Conservation (phyloP, 352 stramenopile genomes). For the Phytophthora tubulina region DNA sequence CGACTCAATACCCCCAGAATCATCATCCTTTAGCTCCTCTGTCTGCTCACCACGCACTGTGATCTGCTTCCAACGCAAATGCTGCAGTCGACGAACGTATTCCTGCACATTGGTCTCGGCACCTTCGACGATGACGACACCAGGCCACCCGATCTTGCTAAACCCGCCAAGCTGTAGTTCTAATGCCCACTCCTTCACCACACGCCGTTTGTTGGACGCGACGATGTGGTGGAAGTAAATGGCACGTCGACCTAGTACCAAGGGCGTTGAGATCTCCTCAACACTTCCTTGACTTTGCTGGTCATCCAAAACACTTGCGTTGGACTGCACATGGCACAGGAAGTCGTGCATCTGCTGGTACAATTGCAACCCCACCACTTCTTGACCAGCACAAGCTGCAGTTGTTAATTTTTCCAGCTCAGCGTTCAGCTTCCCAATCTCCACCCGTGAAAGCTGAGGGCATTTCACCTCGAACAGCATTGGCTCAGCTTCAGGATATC, state of each 20-base stretch:
- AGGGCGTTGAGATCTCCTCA: neutral
- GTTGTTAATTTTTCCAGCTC: constrained; percentile 47
- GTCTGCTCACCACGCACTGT: constrained; percentile 80
- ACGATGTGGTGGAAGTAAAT: constrained; percentile 92
- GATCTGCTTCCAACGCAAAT: constrained; percentile 86
- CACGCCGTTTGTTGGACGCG: constrained; percentile 69
- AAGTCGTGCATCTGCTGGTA: constrained; percentile 73
- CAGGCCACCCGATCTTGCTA: constrained; percentile 87
- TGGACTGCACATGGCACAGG: constrained; percentile 42
- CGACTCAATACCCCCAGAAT: constrained; percentile 31
- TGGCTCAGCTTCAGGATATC: constrained; percentile 48
- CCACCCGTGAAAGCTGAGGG: constrained; percentile 48
- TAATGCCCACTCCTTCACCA: constrained; percentile 75
- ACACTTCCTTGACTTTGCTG: constrained; percentile 8
- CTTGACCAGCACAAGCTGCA: constrained; percentile 34
- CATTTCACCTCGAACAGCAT: constrained; percentile 63
- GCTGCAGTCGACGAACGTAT: constrained; percentile 79
- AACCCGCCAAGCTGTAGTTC: constrained; percentile 76
- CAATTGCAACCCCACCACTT: constrained; percentile 65
- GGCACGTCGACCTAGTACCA: constrained; percentile 65
- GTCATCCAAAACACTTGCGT: neutral
- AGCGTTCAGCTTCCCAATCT: constrained; percentile 52
- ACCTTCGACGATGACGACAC: constrained; percentile 81
- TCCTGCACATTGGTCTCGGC: constrained; percentile 60
- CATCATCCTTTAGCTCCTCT: constrained; percentile 28